These are phyloP conservation scores for Immersiella caudata DNA, from an alignment of 495 filamentous ascomycete genomes.

Conservation along the genomic window DNA sequence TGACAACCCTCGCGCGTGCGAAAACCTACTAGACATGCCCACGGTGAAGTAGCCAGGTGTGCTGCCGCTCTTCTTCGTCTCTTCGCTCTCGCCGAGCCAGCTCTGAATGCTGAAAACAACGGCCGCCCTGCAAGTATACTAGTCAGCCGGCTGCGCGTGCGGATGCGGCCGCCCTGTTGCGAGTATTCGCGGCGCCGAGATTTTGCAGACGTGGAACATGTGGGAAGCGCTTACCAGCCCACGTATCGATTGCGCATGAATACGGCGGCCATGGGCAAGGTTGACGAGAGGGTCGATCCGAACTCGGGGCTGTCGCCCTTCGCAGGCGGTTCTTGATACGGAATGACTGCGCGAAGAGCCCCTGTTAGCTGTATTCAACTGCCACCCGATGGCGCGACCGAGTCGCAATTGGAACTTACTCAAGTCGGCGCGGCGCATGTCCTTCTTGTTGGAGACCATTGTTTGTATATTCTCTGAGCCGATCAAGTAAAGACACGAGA, in stretches of 20 bases:
- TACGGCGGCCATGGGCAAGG: slow-evolving; percentile 92
- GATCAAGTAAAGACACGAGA: background rate
- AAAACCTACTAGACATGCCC: slow-evolving; percentile 74
- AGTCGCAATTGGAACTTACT: slow-evolving; percentile 53
- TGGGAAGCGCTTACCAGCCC: slow-evolving; percentile 65
- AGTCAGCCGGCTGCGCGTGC: background rate
- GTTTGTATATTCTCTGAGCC: slow-evolving; percentile 2
- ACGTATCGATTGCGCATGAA: slow-evolving; percentile 89
- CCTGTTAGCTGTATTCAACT: background rate
- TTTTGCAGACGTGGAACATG: background rate
- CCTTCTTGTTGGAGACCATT: slow-evolving; percentile 71
- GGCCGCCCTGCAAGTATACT: slow-evolving; percentile 61
- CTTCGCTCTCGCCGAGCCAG: slow-evolving; percentile 84
- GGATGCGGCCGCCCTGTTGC: background rate
- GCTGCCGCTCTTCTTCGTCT: slow-evolving; percentile 63
- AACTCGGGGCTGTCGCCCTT: slow-evolving; percentile 53
- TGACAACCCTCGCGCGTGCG: background rate
- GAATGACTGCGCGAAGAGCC: slow-evolving; percentile 45
- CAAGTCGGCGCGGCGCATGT: slow-evolving; percentile 83
- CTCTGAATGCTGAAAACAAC: slow-evolving; percentile 81
- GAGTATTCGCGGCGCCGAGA: background rate
- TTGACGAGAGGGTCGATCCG: slow-evolving; percentile 74
- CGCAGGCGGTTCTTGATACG: slow-evolving; percentile 50
- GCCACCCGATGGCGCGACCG: background rate
- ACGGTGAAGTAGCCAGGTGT: slow-evolving; percentile 86